Conservation (phyloP, 805 yeast species). For the Wilhelminamyces savonicus region DNA sequence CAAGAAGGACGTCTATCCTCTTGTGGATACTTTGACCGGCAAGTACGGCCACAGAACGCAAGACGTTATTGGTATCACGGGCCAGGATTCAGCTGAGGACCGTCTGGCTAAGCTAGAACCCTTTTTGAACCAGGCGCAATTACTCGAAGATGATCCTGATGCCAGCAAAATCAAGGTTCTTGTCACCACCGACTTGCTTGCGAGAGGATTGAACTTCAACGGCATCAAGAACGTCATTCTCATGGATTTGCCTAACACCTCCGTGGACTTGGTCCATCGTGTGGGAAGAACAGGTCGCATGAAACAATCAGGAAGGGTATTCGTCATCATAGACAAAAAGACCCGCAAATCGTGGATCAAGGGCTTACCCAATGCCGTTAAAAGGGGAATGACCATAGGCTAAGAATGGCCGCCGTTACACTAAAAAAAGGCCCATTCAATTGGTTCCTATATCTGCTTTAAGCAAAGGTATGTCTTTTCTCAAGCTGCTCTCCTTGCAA, state of each 20-base stretch:
- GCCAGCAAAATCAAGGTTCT: slow-evolving; percentile 52
- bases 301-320: slow-evolving; percentile 84
- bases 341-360: slow-evolving; percentile 71
- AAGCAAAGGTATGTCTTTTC: slow-evolving; percentile 6
- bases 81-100: slow-evolving; percentile 57
- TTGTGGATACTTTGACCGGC: slow-evolving; percentile 48
- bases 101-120: slow-evolving; percentile 50
- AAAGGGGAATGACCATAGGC: slow-evolving; percentile 38
- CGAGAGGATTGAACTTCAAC: slow-evolving; percentile 84
- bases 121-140: slow-evolving; percentile 58
- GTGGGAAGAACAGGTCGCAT: slow-evolving; percentile 93
- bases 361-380: slow-evolving; percentile 67
- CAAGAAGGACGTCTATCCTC: slow-evolving; percentile 52
- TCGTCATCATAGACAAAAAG: slow-evolving; percentile 67
- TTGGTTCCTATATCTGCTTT: too few relatives aligned
- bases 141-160: slow-evolving; percentile 25
- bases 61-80: slow-evolving; percentile 60
- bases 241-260: slow-evolving; percentile 78
- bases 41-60: slow-evolving; percentile 29
- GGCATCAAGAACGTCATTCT: slow-evolving; percentile 76
- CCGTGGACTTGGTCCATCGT: slow-evolving; percentile 84
- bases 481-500: slow-evolving; percentile 2
- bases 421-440: too few relatives aligned
- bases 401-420: too few relatives aligned
- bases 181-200: slow-evolving; percentile 81